phyloP scores from a whole-genome alignment of 1,284 basidiomycete species.

The Amylostereum areolatum region DNA sequence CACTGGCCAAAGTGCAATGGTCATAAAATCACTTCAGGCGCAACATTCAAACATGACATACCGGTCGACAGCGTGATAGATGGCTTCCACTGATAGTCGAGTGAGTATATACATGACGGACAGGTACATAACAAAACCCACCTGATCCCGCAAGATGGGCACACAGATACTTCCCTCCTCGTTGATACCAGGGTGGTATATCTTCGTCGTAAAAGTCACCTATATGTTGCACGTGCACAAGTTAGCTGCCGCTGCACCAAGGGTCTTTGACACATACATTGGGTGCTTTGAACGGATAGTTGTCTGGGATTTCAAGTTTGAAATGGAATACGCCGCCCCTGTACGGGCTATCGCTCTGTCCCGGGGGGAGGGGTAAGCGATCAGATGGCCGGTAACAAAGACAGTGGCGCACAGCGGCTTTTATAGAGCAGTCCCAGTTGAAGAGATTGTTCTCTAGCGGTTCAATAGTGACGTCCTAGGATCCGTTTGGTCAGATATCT shows the following conservation, averaged over 20 bases:
- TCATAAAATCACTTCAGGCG: background rate
- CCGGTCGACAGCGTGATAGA: slow-evolving; percentile 73
- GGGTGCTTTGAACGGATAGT: slow-evolving; percentile 90
- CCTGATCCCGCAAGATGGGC: slow-evolving; percentile 77
- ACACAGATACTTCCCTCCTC: slow-evolving; percentile 84
- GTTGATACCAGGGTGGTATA: slow-evolving; percentile 92
- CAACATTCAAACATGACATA: slow-evolving; percentile 27
- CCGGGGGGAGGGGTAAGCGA: background rate
- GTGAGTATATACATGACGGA: slow-evolving; percentile 1
- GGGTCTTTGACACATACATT: slow-evolving; percentile 57
- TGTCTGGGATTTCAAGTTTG: slow-evolving; percentile 62
- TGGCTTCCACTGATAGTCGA: slow-evolving; percentile 75
- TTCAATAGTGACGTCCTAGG: slow-evolving; percentile 56
- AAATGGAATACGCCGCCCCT: slow-evolving; percentile 80
- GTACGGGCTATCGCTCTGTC: slow-evolving; percentile 77
- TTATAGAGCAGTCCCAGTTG: slow-evolving; percentile 74
- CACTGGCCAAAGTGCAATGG: slow-evolving; percentile 39
- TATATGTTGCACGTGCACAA: slow-evolving; percentile 22
- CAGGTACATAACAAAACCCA: slow-evolving; percentile 30
- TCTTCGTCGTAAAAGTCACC: slow-evolving; percentile 84
- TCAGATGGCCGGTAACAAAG: slow-evolving; percentile 3
- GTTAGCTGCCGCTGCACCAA: background rate
- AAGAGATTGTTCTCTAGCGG: slow-evolving; percentile 71
- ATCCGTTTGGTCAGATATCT: background rate
- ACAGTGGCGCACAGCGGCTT: slow-evolving; percentile 51